These are phyloP conservation scores for Aurifilum marmelostoma DNA, from an alignment of 2,329 filamentous ascomycete genomes.

Conservation along the genomic window DNA sequence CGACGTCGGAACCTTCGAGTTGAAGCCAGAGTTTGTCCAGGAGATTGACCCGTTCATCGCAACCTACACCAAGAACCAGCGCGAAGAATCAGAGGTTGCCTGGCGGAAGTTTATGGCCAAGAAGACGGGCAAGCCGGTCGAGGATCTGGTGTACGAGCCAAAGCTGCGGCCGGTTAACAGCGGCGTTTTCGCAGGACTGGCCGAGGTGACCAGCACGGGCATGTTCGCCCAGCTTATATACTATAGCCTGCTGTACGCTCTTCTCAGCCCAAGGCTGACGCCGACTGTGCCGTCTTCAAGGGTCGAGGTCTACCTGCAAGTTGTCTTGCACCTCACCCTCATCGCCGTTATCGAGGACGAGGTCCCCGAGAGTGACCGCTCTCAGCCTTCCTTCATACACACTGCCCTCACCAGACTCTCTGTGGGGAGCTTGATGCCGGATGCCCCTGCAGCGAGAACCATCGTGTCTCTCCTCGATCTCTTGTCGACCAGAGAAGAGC, in stretches of 20 bases:
- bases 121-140: constrained; percentile 76
- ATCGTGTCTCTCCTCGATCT: constrained; percentile 67
- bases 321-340: constrained; percentile 84
- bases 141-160: constrained; percentile 91
- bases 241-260: constrained; percentile 81
- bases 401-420: constrained; percentile 69
- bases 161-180: constrained; percentile 74
- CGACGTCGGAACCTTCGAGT: constrained; percentile 91
- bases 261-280: constrained; percentile 69
- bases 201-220: constrained; percentile 79
- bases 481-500: constrained; percentile 70
- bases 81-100: constrained; percentile 89
- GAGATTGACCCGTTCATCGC: constrained; percentile 94
- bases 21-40: constrained; percentile 83
- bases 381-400: constrained; percentile 69
- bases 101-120: constrained; percentile 88
- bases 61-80: constrained; percentile 95
- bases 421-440: constrained; percentile 62
- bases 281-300: constrained; percentile 79
- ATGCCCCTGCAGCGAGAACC: constrained; percentile 60
- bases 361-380: constrained; percentile 56
- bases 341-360: constrained; percentile 85
- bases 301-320: constrained; percentile 88
- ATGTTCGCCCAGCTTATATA: constrained; percentile 91
- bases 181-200: constrained; percentile 76